Evolutionary conservation across 1,139 yeast genomes (phyloP).

Genomic region (Candida gigantensis): DNA sequence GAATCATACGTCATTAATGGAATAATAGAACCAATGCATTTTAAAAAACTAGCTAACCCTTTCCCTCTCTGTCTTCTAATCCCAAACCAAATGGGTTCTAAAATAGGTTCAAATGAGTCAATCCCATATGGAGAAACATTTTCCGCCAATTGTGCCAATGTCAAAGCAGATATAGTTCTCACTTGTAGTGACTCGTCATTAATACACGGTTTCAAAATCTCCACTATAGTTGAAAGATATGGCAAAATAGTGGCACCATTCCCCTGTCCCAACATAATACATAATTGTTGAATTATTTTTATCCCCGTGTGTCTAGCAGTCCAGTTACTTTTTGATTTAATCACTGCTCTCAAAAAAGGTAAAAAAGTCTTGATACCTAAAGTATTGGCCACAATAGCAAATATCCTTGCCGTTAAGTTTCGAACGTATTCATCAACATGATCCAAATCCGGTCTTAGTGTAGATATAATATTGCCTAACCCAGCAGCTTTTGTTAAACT

Average conservation of each 20-base stretch:
- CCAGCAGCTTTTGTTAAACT: conserved; percentile 83
- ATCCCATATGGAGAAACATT: conserved; percentile 90
- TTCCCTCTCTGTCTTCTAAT: conserved; percentile 77
- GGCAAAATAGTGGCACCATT: conserved; percentile 62
- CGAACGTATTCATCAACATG: conserved; percentile 81
- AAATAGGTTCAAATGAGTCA: conserved; percentile 69
- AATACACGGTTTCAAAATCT: conserved; percentile 60
- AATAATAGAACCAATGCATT: conserved; percentile 76
- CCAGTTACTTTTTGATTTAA: conserved; percentile 79
- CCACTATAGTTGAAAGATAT: conserved; percentile 63
- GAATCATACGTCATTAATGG: conserved; percentile 73
- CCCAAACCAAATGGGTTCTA: conserved; percentile 84
- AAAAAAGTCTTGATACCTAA: conserved; percentile 70
- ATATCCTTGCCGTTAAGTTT: conserved; percentile 72
- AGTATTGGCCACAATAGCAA: conserved; percentile 85
- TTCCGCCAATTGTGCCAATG: conserved; percentile 78
- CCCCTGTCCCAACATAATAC: conserved; percentile 69
- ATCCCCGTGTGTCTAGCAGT: conserved; percentile 87
- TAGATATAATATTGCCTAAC: conserved; percentile 70
- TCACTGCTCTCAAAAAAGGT: conserved; percentile 83
- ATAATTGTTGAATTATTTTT: conserved; percentile 74
- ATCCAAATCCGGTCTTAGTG: conserved; percentile 80
- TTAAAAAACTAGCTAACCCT: conserved; percentile 72
- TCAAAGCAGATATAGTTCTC: conserved; percentile 67
- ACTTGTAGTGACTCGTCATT: conserved; percentile 72